Percentiles rank a stretch among this genome's conserved stretches.
phyloP scores from a whole-genome alignment of 2,329 filamentous ascomycete species.

The Fusarium phyllophilum region DNA sequence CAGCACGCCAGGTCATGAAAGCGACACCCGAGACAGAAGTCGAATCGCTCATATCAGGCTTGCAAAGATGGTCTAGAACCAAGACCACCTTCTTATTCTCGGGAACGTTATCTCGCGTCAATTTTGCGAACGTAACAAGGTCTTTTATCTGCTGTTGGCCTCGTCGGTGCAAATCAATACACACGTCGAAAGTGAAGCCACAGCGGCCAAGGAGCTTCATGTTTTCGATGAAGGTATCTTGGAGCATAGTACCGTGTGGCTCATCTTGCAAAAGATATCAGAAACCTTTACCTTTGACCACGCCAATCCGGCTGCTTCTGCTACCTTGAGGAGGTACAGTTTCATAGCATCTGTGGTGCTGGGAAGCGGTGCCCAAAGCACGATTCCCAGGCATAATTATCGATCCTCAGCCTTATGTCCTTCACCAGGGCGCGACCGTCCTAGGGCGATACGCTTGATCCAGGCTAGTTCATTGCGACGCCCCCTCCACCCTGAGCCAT shows the following conservation, averaged over 20 bases:
- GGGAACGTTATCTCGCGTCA: neutral
- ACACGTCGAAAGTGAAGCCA: neutral
- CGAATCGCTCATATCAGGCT: neutral
- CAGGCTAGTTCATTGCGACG: neutral
- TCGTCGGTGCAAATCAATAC: neutral
- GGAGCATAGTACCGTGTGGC: neutral
- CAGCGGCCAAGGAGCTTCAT: neutral
- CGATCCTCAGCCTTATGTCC: neutral
- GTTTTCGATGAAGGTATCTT: neutral
- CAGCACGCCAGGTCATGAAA: neutral
- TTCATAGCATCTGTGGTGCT: neutral
- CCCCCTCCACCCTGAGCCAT: neutral
- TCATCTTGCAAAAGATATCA: neutral
- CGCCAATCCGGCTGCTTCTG: neutral
- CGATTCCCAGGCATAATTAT: neutral
- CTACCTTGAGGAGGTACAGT: neutral
- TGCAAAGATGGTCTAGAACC: neutral
- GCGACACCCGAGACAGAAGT: rapidly evolving
- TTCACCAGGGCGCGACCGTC: neutral
- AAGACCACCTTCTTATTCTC: neutral
- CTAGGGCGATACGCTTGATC: neutral
- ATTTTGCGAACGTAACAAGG: neutral
- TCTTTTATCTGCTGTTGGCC: neutral
- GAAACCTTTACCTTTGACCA: neutral
- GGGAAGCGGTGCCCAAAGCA: neutral